Evolutionary conservation across 2,329 filamentous ascomycete species (phyloP).

Genomic region (Coniochaeta sp.): DNA sequence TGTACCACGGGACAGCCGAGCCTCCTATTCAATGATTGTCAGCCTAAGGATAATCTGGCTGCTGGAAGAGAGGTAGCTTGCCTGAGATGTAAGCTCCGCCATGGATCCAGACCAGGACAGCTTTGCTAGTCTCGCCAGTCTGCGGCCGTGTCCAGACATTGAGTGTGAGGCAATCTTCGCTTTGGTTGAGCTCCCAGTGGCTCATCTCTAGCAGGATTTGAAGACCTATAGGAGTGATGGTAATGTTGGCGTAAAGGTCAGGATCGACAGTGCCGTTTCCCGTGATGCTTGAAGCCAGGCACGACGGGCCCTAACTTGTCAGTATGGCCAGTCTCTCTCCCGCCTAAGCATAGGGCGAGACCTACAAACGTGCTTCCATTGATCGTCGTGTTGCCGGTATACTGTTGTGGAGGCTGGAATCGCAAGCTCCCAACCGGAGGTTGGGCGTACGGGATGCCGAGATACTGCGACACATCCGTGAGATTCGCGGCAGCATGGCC

Average conservation of each 20-base stretch:
- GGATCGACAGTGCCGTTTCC: slow-evolving; percentile 5
- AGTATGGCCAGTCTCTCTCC: background rate
- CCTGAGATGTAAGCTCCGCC: slow-evolving; percentile 20
- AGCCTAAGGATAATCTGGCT: background rate
- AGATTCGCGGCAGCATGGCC: slow-evolving; percentile 21
- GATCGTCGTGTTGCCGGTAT: slow-evolving; percentile 9
- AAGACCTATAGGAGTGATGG: slow-evolving; percentile 17
- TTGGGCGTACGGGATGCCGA: slow-evolving; percentile 22
- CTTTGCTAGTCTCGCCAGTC: slow-evolving; percentile 14
- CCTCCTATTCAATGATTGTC: slow-evolving; percentile 9
- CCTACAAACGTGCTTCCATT: slow-evolving; percentile 6
- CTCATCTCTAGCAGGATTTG: slow-evolving; percentile 15
- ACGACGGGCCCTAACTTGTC: slow-evolving; percentile 3
- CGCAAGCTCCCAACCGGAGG: slow-evolving; percentile 16
- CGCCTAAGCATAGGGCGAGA: background rate
- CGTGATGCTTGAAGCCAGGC: background rate
- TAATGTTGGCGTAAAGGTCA: slow-evolving; percentile 13
- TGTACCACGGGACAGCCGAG: slow-evolving; percentile 30
- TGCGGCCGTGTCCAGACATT: slow-evolving; percentile 29
- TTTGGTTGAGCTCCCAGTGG: slow-evolving; percentile 13
- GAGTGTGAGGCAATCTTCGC: slow-evolving; percentile 28
- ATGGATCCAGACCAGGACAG: slow-evolving; percentile 28
- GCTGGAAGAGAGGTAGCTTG: background rate
- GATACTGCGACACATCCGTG: slow-evolving; percentile 24
- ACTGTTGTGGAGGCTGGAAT: slow-evolving; percentile 14